Base-by-base conservation (phyloP, 495 filamentous ascomycete genomes). In the Hypoxylon fragiforme region DNA sequence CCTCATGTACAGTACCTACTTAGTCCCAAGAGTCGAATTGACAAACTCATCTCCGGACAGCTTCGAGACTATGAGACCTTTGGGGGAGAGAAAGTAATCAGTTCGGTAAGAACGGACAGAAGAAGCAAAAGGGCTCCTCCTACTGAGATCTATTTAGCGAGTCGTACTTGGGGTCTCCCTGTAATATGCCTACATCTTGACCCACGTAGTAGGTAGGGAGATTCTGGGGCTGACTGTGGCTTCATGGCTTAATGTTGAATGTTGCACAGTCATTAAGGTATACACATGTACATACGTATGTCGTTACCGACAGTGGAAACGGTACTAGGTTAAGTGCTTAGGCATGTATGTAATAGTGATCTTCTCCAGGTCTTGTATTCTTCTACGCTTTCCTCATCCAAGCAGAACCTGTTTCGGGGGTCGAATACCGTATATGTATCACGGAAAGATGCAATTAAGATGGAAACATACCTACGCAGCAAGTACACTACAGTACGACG, bases 61-160 rank as follows among this genome's bases (percentile, higher is more conserved):
- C 44, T 41, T 45, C 35, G 35, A 15, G 32, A 50, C n/a, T n/a
- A n/a, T n/a, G n/a, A 45, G 16, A 9, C 36, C 26, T 18, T 8
- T 45, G 40, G 24, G 2, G 34, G 22, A 36, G 1, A 34, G 22
- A 30, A 39, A 15, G 40, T 31, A 22, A 22, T 24, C 34, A 24
- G 47, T 39, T 38, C 30, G 43, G 52, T 37, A 42, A 43, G 43
- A 30, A 35, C 35, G 47, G 24, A 39, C 47, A 32, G 22, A 62
- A 62, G 46, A 62, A 62, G 58, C 52, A 62, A 62, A 62, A 24
- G 14, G 30, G 22, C 43, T 52, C 52, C n/a, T n/a, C n/a, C n/a
- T n/a, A 52, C 58, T 47, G 47, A 53, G 58, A 48, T 31, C 43
- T 35, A 36, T 31, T 57, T 52, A 49, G 47, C 47, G 45, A 51